A percentile compares a stretch with the other conserved stretches of the same genome.
phyloP scores from a whole-genome alignment of 2,329 filamentous ascomycete genomes.

The Ilyonectria destructans region DNA sequence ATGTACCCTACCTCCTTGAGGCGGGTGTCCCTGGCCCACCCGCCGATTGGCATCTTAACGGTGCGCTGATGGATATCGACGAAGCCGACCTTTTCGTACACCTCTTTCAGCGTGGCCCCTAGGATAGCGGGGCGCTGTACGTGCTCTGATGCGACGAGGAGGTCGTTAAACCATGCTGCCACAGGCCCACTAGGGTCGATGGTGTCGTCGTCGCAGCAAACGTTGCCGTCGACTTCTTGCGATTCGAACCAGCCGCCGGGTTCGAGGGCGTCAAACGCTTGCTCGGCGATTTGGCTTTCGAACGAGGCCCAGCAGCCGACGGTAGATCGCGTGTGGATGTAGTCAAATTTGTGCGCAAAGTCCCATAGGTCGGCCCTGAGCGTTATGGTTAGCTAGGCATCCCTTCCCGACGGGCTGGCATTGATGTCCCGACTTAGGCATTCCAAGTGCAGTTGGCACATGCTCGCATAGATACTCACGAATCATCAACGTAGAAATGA shows the following conservation, averaged over 20 bases:
- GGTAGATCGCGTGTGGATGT: slow-evolving; percentile 66
- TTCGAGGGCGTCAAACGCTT: slow-evolving; percentile 63
- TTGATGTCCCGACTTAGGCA: no score
- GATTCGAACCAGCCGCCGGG: slow-evolving; percentile 71
- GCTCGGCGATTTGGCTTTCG: slow-evolving; percentile 63
- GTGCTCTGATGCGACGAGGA: slow-evolving; percentile 57
- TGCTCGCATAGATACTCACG: slow-evolving; percentile 46
- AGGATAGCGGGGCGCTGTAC: slow-evolving; percentile 57
- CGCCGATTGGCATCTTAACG: slow-evolving; percentile 68
- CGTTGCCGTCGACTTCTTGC: slow-evolving; percentile 60
- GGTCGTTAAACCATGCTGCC: slow-evolving; percentile 57
- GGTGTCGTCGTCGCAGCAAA: slow-evolving; percentile 62
- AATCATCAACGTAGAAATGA: slow-evolving; percentile 80
- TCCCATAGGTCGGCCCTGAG: slow-evolving; percentile 61
- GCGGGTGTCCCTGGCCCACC: slow-evolving; percentile 64
- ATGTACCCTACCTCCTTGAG: slow-evolving; percentile 60
- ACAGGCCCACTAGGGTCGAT: slow-evolving; percentile 57
- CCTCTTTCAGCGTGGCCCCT: slow-evolving; percentile 53
- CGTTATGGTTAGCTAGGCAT: slow-evolving; percentile 31
- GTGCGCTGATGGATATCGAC: slow-evolving; percentile 66
- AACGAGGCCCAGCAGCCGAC: slow-evolving; percentile 65
- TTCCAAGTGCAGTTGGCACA: no score
- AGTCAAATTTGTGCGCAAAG: slow-evolving; percentile 68
- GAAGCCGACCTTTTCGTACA: slow-evolving; percentile 66
- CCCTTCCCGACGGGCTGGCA: no score